Base-by-base conservation (phyloP, 805 yeast genomes). In the Candida glaebosa region DNA sequence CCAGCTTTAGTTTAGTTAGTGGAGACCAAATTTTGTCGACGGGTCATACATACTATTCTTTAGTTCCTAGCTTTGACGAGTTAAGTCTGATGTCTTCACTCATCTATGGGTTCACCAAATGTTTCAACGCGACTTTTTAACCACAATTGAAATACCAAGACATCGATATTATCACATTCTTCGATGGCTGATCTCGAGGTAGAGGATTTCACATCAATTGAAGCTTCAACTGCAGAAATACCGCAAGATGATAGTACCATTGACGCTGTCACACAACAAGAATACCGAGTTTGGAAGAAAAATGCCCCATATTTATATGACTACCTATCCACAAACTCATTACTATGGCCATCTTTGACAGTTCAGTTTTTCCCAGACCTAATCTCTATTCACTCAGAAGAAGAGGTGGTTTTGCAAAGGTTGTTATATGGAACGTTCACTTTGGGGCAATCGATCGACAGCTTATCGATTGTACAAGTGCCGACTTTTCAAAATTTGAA, bases 41-140 rank as follows among this genome's bases (percentile, higher is more conserved):
- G 8, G 10, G 28, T 2, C 3, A 16, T 34, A 71, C 79, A 37
- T 65, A 77, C 82, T 91, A 90, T 54, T 83, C 72, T 54, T 82
- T 80, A 0, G 96, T 89, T 5, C 98, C 98, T 37, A 91, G 71
- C 52, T 84, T 84, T 12, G 96, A 90, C 16, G 81, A 76, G 54
- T 85, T 82, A 35, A 89, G 69, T 34, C 80, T 42, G 41, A 68
- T 56, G n/a, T 64, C 66, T 26, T 45, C 52, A 32, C 45, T 16
- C 46, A 47, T 48, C 12, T 28, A n/a, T 28, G n/a, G 8, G 12
- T 8, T 8, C 28, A 8, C 28, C 28, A 24, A 24, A 8, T 8
- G 10, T 24, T 28, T 9, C 31, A 28, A 12, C 31, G 31, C 31
- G 28, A 24, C 12, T 24, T 24, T 24, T 24, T 12, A 24, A 24